Percentiles rank a stretch among this genome's conserved stretches.
Evolutionary conservation across 2,329 filamentous ascomycete species (phyloP).

Genomic region (Lecanoromycetidae sp.): DNA sequence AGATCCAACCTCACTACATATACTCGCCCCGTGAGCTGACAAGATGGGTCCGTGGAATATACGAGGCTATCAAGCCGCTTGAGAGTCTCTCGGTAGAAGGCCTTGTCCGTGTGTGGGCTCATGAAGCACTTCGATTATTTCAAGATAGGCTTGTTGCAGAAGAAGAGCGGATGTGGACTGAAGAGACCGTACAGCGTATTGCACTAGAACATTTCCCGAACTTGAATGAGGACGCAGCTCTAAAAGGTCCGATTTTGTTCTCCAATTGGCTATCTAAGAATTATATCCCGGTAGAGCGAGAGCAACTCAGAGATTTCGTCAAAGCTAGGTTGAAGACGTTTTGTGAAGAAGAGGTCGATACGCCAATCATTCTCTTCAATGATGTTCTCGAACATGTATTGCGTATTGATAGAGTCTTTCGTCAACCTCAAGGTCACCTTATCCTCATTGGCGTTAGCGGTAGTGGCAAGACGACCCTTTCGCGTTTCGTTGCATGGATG

Average conservation of each 20-base stretch:
- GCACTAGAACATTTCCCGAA: constrained; percentile 87
- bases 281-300: constrained; percentile 91
- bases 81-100: constrained; percentile 82
- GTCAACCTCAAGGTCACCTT: constrained; percentile 93
- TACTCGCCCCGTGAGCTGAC: constrained; percentile 98
- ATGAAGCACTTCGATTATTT: constrained; percentile 91
- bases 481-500: constrained; percentile 99
- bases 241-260: constrained; percentile 89
- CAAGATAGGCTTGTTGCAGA: constrained; percentile 92
- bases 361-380: constrained; percentile 97
- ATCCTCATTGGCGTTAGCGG: constrained; percentile 98
- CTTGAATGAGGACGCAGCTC: constrained; percentile 79
- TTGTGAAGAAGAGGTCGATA: constrained; percentile 98
- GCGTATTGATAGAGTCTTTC: constrained; percentile 95
- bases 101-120: constrained; percentile 91
- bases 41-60: constrained; percentile 92
- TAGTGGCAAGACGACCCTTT: constrained; percentile 95
- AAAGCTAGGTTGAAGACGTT: constrained; percentile 95
- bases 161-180: constrained; percentile 90
- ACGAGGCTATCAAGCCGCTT: constrained; percentile 88
- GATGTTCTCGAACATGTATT: constrained; percentile 96
- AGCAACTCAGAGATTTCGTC: constrained; percentile 90
- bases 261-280: constrained; percentile 99
- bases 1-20: constrained; percentile 97
- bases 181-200: constrained; percentile 73